Base-by-base conservation (phyloP, 2,329 filamentous ascomycete genomes). In the Xylariaceae sp. region DNA sequence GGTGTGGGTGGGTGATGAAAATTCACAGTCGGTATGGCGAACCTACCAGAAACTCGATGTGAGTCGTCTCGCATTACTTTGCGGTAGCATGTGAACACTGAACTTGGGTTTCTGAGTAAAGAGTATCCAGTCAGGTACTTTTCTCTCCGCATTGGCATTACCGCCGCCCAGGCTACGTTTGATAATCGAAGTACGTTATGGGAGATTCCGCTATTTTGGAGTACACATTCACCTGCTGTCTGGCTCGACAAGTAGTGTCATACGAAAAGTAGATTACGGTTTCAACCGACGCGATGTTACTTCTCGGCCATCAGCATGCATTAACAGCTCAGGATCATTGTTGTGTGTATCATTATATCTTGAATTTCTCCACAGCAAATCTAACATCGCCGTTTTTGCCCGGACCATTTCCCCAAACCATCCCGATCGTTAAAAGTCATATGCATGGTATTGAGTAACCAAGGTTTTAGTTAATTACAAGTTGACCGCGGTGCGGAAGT, bases 401-500 rank as follows among this genome's bases (percentile, higher is more conserved):
- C 65, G 57, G 60, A 53, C 62, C 65, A 54, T 62, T 61, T 61
- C 64, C 62, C 63, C 57, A 45, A 64, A 60, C 66, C 63, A 59
- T 69, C 56, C 64, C 58, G 53, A 60, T 70, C 64, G 51, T 69
- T 53, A 66, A 48, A 57, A 56, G 59, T 63, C 63, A 69, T 56
- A 56, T 46, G 46, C 9, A 11, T 51, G 41, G 39, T 37, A 51
- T 59, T 56, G 26, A 57, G 19, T 49, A 49, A 59, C 50, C 53
- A 40, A 61, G 60, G 45, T 60, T 57, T 28, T 34, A 45, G 28
- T 45, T 49, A 54, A 41, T 87, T 91, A 96, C 79, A 97, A 78
- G 83, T 91, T 93, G 73, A 97, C 89, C 64, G 94, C 81, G 70
- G 81, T 92, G 82, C 94, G 90, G 91, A 98, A 99, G 75, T 92